Percentiles rank a stretch among this genome's conserved stretches.
phyloP scores from a whole-genome alignment of 2,329 filamentous ascomycete genomes.

The Phyllosticta citrichinensis region DNA sequence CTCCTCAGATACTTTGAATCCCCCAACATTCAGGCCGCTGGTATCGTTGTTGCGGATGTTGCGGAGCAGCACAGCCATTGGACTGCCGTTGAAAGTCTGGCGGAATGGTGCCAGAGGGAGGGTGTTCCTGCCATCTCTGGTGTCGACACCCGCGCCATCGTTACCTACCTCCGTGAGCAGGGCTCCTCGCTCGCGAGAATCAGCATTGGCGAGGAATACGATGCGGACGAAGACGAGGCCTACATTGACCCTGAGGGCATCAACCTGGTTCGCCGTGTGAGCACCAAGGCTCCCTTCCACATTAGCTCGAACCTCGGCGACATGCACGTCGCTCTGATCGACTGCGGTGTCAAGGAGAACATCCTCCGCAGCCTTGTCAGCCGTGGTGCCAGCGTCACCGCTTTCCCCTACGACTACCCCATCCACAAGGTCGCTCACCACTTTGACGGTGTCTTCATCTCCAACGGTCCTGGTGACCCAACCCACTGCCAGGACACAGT shows the following conservation, averaged over 20 bases:
- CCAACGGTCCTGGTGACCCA: slow-evolving; percentile 95
- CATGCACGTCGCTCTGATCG: slow-evolving; percentile 86
- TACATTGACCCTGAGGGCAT: slow-evolving; percentile 93
- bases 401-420: slow-evolving; percentile 93
- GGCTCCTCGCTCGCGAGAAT: slow-evolving; percentile 93
- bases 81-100: slow-evolving; percentile 91
- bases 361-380: slow-evolving; percentile 89
- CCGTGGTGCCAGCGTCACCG: slow-evolving; percentile 84
- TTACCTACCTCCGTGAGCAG: slow-evolving; percentile 90
- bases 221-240: slow-evolving; percentile 94
- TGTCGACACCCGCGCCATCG: slow-evolving; percentile 92
- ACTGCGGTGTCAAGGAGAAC: slow-evolving; percentile 99
- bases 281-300: slow-evolving; percentile 96
- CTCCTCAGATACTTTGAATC: slow-evolving; percentile 97
- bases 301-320: slow-evolving; percentile 74
- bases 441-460: slow-evolving; percentile 98
- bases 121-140: slow-evolving; percentile 93
- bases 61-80: slow-evolving; percentile 94
- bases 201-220: slow-evolving; percentile 93
- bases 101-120: slow-evolving; percentile 91
- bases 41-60: slow-evolving; percentile 91
- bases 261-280: slow-evolving; percentile 91
- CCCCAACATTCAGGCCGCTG: slow-evolving; percentile 91
- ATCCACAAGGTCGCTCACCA: slow-evolving; percentile 97
- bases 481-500: slow-evolving; percentile 93